Percentiles rank a stretch among this genome's conserved stretches.
These are phyloP conservation scores for Fonticula alba DNA, from an alignment of 78 protist genomes.

Conservation along the genomic window DNA sequence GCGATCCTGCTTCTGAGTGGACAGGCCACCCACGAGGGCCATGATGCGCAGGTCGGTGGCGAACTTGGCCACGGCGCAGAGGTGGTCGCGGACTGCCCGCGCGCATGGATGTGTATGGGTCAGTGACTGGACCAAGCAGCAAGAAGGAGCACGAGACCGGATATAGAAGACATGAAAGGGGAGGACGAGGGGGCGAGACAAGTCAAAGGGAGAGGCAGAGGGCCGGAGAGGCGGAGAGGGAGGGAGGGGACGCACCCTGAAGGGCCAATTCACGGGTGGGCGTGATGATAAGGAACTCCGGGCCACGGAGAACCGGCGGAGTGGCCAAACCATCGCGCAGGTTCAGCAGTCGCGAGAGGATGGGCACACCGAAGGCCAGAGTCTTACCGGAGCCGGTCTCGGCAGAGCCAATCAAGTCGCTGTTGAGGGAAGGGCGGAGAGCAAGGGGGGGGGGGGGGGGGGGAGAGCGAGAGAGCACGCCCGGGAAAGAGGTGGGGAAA, in stretches of 20 bases:
- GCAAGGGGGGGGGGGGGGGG: background rate
- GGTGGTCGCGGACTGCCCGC: background rate
- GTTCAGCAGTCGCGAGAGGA: constrained; percentile 2
- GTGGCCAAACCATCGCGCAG: too few species aligned
- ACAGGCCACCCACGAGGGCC: constrained; percentile 42
- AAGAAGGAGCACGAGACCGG: background rate
- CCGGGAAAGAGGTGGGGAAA: background rate
- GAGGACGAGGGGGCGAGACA: too few species aligned
- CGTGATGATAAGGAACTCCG: too few species aligned
- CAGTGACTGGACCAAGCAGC: background rate
- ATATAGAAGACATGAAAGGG: background rate
- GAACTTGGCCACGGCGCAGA: too few species aligned
- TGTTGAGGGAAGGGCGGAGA: background rate
- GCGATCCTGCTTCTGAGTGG: constrained; percentile 31
- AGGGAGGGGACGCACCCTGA: background rate
- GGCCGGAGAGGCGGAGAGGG: background rate
- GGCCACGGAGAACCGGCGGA: too few species aligned
- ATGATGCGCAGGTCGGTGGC: too few species aligned
- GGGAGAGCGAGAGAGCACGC: background rate
- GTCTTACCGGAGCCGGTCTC: constrained; percentile 55
- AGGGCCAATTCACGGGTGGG: too few species aligned
- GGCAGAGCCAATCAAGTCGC: constrained; percentile 6
- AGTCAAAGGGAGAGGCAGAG: background rate
- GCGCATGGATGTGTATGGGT: background rate
- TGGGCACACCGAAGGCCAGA: constrained; percentile 44